These are phyloP conservation scores for Deuterostichococcus epilithicus DNA, from an alignment of 139 green algal genomes.

Conservation along the genomic window DNA sequence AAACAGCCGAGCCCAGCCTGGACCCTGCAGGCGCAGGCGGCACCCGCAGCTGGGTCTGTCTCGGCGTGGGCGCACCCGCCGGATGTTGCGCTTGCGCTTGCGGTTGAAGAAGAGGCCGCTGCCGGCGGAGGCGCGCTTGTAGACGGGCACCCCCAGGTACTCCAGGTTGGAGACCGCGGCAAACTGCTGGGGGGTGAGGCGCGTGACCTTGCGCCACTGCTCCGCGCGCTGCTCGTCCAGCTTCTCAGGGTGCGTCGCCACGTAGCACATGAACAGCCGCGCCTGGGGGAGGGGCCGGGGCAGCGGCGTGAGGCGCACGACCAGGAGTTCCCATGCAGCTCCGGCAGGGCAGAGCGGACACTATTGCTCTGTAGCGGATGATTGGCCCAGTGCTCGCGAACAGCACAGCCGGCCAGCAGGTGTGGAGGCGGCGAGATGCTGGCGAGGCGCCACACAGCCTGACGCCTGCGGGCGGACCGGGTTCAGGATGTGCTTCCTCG, in stretches of 20 bases:
- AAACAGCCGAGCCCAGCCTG: no score
- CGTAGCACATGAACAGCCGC: constrained; percentile 90
- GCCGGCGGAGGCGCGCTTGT: constrained; percentile 50
- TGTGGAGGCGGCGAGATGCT: no score
- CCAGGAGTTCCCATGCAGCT: no score
- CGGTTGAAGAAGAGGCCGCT: constrained; percentile 44
- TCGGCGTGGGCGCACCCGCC: constrained; percentile 31
- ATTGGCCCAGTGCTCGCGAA: no score
- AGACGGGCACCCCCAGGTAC: constrained; percentile 82
- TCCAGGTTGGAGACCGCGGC: constrained; percentile 80
- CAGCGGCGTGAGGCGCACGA: no score
- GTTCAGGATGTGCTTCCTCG: no score
- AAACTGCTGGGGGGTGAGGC: constrained; percentile 46
- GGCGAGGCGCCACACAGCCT: no score
- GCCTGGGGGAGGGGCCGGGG: constrained; percentile 37
- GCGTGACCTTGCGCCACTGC: constrained; percentile 76
- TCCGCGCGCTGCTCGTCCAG: constrained; percentile 68
- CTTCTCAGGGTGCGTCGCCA: constrained; percentile 91
- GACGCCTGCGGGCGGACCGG: no score
- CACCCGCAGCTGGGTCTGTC: constrained; percentile 1
- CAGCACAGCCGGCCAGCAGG: no score
- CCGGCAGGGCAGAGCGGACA: no score
- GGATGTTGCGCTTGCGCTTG: constrained; percentile 40
- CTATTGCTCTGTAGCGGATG: no score
- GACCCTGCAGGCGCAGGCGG: no score